Conservation (phyloP, 1,139 yeast species). For the Candida albicans region DNA sequence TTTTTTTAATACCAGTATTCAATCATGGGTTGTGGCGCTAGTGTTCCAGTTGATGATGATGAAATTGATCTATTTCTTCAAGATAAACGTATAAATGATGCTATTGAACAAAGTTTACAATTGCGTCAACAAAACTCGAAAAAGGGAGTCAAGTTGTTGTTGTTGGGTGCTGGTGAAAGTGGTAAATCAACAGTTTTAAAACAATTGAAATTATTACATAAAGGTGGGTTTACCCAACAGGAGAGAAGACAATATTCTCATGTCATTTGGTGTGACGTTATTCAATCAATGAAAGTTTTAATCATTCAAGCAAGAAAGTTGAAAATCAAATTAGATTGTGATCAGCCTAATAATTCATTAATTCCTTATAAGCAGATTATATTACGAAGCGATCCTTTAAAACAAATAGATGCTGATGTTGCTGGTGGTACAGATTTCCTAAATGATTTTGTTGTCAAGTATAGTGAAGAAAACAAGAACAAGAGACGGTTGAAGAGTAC, state of each 20-base stretch:
- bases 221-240: slow-evolving; percentile 77
- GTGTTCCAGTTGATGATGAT: slow-evolving; percentile 46
- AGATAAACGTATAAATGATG: slow-evolving; percentile 57
- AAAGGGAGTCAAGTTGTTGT: slow-evolving; percentile 60
- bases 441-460: slow-evolving; percentile 63
- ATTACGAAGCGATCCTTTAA: slow-evolving; percentile 57
- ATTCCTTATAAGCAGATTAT: slow-evolving; percentile 48
- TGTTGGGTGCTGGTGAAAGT: slow-evolving; percentile 93
- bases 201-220: slow-evolving; percentile 83
- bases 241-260: slow-evolving; percentile 82
- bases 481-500: slow-evolving; percentile 55
- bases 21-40: slow-evolving; percentile 67
- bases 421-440: slow-evolving; percentile 69
- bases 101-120: slow-evolving; percentile 65
- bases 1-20: not conserved
- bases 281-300: slow-evolving; percentile 83
- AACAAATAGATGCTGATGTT: slow-evolving; percentile 60
- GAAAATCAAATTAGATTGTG: slow-evolving; percentile 63
- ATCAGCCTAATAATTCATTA: slow-evolving; percentile 48
- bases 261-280: slow-evolving; percentile 93
- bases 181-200: slow-evolving; percentile 96
- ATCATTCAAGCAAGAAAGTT: slow-evolving; percentile 69
- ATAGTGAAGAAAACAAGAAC: slow-evolving; percentile 54
- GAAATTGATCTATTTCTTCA: slow-evolving; percentile 53
- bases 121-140: slow-evolving; percentile 50